Evolutionary conservation across 2,329 filamentous ascomycete species (phyloP), one percentile per base, ranked within the genome.

Genomic region (Ilyonectria mors-panacis): DNA sequence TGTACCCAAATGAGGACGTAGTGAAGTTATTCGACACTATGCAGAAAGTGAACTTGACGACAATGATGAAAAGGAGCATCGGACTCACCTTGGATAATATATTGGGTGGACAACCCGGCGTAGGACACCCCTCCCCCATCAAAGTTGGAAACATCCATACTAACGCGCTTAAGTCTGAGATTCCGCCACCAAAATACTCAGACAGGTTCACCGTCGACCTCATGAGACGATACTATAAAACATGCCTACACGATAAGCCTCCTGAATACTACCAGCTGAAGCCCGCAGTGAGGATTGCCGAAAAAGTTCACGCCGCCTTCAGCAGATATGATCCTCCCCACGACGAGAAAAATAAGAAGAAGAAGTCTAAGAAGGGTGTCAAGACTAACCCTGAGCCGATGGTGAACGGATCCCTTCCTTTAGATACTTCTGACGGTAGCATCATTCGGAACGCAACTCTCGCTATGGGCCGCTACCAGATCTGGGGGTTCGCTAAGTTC

Each of bases 401-500:
- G 10, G 21, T 63, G 8, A 53, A 70, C 45, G 42, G 58, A 3
- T 35, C 54, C 3, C 15, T 21, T 3, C 13, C 28, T 2, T 37
- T 72, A 17, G 59, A 55, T 17, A 7, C 4, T 9, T 6, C 9
- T 4, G 72, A 74, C 44, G 26, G 55, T 6, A 26, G 23, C 8
- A 59, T 53, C 30, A 57, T 70, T 5, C 15, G 33, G 7, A 57
- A 63, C 3, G 63, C 60, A 13, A 58, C 66, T 6, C 12, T n/a
- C 26, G 35, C 30, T 19, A 53, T 71, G 21, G 35, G 35, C 9
- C n/a, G 37, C 6, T 53, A 66, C 17, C 50, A 53, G 10, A 56
- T 72, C 6, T 72, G 64, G 62, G 50, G 28, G 5, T 66, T 71
- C 56, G 63, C 62, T n/a, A 63, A 66, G 35, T 59, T 70, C 13